Base-by-base conservation (phyloP, 2,329 filamentous ascomycete species). In the Elsinoe perseae region DNA sequence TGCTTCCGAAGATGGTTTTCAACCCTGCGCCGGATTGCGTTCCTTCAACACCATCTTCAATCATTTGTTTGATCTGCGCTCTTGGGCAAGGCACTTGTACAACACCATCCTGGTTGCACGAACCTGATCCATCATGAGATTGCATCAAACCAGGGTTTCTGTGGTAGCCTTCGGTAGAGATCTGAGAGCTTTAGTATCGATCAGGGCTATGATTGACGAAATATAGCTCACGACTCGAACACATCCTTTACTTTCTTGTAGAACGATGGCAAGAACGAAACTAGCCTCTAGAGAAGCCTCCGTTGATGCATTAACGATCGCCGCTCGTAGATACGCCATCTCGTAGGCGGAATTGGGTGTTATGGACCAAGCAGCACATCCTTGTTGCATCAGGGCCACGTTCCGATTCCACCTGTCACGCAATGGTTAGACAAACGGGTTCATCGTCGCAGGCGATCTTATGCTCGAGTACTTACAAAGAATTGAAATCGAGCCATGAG, bases 221-320 rank as follows among this genome's bases (percentile, higher is more conserved):
- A 64, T 61, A 1, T 73, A 74, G 0, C 72, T 74, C 10, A 69
- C 68, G 40, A 69, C 74, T 48, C 73, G 70, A 2, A 75, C 72
- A 58, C 75, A 77, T 48, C 74, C 75, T 54, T 70, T 71, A 28
- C 69, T 72, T 61, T 77, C 74, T 62, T 77, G 74, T 63, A 77
- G 68, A 30, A 75, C 63, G 43, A 73, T 68, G 27, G 72, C 72
- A 40, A 76, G 65, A 55, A 76, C 70, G 66, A 74, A 72, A 34
- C 70, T 67, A n/a, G 67, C 50, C 53, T 72, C 68, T 8, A 76
- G 63, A 34, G 65, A 63, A 6, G 68, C 66, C 6, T 63, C 56
- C 3, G 56, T 56, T 38, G 67, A 65, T 30, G 69, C 60, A 16
- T 59, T 48, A 20, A 63, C 50, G 58, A 76, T 73, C 20, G 68